Conservation (phyloP, 208 protist genomes). For the Acanthamoeba healyi region DNA sequence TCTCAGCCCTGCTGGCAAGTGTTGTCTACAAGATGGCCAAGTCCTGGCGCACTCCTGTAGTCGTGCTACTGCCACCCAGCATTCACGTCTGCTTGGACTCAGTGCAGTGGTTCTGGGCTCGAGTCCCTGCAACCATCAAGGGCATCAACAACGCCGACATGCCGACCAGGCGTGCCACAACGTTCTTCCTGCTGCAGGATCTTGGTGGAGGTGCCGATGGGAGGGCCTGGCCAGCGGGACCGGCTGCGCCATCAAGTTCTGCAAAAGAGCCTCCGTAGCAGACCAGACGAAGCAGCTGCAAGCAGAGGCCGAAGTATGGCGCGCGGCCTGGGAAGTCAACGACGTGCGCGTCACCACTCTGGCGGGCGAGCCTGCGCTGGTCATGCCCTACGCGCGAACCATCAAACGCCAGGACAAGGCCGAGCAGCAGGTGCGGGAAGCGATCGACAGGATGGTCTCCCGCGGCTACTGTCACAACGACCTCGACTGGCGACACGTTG, state of each 20-base stretch:
- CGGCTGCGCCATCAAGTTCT: constrained; percentile 24
- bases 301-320: neutral
- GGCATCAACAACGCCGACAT: neutral
- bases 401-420: neutral
- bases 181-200: constrained; percentile 30
- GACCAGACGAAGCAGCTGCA: neutral
- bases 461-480: neutral
- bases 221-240: neutral
- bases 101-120: neutral
- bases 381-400: constrained; percentile 35
- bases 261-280: neutral
- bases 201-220: constrained; percentile 6
- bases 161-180: neutral
- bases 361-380: neutral
- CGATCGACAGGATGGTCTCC: neutral
- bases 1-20: constrained; percentile 16
- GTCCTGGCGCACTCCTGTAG: neutral
- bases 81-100: neutral
- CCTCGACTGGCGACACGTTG: constrained; percentile 24
- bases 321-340: neutral
- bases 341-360: neutral
- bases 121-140: neutral
- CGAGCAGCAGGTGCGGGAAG: neutral
- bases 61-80: neutral
- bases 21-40: neutral